A percentile compares a stretch with the other conserved stretches of the same genome.
Conservation (phyloP, 192 early-diverging fungal species). For the Cetraspora pellucida region DNA sequence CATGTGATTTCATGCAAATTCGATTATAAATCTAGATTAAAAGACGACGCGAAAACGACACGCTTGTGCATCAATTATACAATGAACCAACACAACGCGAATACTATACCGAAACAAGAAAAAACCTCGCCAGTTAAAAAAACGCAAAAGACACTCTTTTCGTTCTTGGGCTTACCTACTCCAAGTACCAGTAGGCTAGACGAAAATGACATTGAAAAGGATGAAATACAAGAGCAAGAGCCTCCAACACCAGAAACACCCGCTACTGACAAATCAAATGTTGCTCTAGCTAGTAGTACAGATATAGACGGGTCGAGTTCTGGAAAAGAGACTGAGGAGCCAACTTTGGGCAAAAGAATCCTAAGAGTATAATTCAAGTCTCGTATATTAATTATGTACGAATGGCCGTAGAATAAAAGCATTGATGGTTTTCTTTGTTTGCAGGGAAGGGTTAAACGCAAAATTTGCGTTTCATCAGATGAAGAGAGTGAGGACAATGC, state of each 20-base stretch:
- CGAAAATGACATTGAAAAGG: too few relatives aligned
- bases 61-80: too few relatives aligned
- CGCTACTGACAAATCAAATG: background rate
- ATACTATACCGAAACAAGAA: background rate
- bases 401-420: background rate
- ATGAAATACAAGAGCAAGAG: background rate
- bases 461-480: constrained; percentile 10
- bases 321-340: background rate
- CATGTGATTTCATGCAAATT: too few relatives aligned
- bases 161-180: background rate
- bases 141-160: background rate
- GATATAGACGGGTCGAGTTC: background rate
- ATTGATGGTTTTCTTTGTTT: background rate
- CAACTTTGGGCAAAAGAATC: background rate
- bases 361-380: background rate
- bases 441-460: constrained; percentile 19
- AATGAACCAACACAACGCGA: too few relatives aligned
- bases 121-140: background rate
- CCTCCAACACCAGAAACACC: background rate
- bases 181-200: background rate
- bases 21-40: too few relatives aligned
- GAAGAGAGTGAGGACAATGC: background rate
- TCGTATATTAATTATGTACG: background rate
- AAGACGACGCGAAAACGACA: too few relatives aligned
- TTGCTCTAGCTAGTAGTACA: background rate